A percentile compares a stretch with the other conserved stretches of the same genome.
Evolutionary conservation across 306 rosid species (phyloP).

Genomic region (Quercus suber): DNA sequence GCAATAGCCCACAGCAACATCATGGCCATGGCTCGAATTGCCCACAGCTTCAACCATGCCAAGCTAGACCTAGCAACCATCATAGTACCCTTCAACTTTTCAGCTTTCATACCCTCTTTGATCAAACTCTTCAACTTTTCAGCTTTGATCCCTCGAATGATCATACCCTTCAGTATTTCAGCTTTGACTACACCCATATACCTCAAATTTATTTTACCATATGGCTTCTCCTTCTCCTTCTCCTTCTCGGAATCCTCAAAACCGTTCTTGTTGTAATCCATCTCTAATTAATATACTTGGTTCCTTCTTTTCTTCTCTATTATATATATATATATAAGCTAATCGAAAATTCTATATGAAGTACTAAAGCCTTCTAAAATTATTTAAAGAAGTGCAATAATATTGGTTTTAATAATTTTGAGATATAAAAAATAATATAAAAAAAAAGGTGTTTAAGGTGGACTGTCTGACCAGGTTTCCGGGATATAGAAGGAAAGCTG

Average conservation of each 20-base stretch:
- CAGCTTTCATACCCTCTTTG: constrained; percentile 27
- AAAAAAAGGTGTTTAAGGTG: too few relatives aligned
- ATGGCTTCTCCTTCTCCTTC: constrained; percentile 21
- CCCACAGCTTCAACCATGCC: constrained; percentile 37
- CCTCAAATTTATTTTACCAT: constrained; percentile 19
- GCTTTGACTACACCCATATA: constrained; percentile 15
- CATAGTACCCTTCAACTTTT: constrained; percentile 22
- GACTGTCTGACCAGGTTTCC: too few relatives aligned
- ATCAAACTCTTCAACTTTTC: constrained; percentile 39
- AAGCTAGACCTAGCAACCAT: constrained; percentile 19
- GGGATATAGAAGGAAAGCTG: too few relatives aligned
- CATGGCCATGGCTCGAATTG: constrained; percentile 28
- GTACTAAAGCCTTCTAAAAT: too few relatives aligned
- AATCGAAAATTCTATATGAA: too few relatives aligned
- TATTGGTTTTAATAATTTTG: too few relatives aligned
- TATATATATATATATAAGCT: too few relatives aligned
- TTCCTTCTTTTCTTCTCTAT: neutral
- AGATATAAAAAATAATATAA: too few relatives aligned
- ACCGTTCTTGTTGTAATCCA: constrained; percentile 19
- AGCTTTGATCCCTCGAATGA: neutral
- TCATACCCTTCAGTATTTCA: constrained; percentile 35
- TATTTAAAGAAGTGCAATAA: too few relatives aligned
- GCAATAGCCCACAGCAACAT: constrained; percentile 46
- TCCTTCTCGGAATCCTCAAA: constrained; percentile 13
- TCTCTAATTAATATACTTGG: neutral